Base-by-base conservation (phyloP, 805 yeast genomes). In the Yamadazyma tumulicola region DNA sequence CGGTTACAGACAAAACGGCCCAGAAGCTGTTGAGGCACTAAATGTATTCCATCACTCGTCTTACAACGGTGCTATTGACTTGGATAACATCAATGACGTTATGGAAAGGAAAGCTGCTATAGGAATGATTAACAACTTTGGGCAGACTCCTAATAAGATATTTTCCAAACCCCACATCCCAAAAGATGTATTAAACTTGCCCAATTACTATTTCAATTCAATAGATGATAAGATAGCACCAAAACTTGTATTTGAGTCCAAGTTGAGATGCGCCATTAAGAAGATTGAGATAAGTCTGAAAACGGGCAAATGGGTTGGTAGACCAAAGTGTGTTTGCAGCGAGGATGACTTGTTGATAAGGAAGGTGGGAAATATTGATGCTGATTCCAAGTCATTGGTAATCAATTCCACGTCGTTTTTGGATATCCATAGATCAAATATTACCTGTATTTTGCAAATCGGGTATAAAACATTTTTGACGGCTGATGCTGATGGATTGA, bases 61-160 rank as follows among this genome's bases (percentile, higher is more conserved):
- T 37, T 87, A 87, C 51, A 81, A 81, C 35, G 96, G 96, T 2
- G 85, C 89, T 0, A 79, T 85, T 13, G 78, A 87, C 52, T 60
- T 87, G 35, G 95, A 85, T 41, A 69, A 69, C 15, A 81, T 87
- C 37, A 69, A 75, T 40, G 89, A 86, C 51, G 86, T 79, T 23
- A 69, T 73, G 41, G 95, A 87, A 55, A 71, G 80, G 43, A 67
- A 78, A 24, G 91, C 95, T 1, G 70, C 83, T 3, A 82, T 86
- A 15, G 89, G 95, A 1, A 83, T 84, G 47, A 87, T 87, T 33
- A 93, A 88, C 52, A 87, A 87, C 56, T 87, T 87, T 67, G 96
- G 96, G 0, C 96, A 87, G 52, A 87, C 95, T 0, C 96, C 96
- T 1, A 51, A 73, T 31, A 85, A 82, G 46, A 61, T 88, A 8